These are phyloP conservation scores for Coniosporium apollinis DNA, from an alignment of 495 filamentous ascomycete species.

Conservation along the genomic window DNA sequence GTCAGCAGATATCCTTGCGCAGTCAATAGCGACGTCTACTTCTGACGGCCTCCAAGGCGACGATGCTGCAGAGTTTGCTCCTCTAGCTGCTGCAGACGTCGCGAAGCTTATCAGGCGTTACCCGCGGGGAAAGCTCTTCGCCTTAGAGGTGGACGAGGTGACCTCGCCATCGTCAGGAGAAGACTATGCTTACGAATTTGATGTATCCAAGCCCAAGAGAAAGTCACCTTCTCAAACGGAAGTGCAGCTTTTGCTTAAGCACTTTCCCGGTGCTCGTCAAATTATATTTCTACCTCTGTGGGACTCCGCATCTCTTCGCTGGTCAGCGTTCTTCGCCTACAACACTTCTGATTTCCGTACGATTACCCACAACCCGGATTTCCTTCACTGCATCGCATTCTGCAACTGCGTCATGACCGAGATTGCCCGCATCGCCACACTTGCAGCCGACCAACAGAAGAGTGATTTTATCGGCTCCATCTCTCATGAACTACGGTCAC, in stretches of 20 bases:
- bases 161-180: neutral
- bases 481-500: conserved; percentile 12
- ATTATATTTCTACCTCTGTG: conserved; percentile 9
- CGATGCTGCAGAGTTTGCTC: neutral
- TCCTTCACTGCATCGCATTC: conserved; percentile 12
- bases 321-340: conserved; percentile 6
- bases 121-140: conserved; percentile 1
- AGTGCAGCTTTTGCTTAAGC: no score
- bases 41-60: no score
- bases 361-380: conserved; percentile 5
- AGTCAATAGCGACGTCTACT: no score
- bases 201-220: no score
- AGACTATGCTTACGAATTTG: conserved; percentile 1
- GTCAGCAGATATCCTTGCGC: no score
- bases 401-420: conserved; percentile 17
- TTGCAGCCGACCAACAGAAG: conserved; percentile 10
- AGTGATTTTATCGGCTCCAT: conserved; percentile 11
- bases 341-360: conserved; percentile 4
- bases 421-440: conserved; percentile 8
- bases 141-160: neutral
- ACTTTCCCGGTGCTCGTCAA: conserved; percentile 3
- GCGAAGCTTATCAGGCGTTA: neutral
- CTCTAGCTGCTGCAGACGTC: neutral
- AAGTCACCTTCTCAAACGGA: no score
- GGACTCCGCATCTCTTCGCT: conserved; percentile 5